Percentiles rank a stretch among this genome's conserved stretches.
phyloP scores from a whole-genome alignment of 371 early-diverging fungal genomes.

The Neoconidiobolus thromboides region DNA sequence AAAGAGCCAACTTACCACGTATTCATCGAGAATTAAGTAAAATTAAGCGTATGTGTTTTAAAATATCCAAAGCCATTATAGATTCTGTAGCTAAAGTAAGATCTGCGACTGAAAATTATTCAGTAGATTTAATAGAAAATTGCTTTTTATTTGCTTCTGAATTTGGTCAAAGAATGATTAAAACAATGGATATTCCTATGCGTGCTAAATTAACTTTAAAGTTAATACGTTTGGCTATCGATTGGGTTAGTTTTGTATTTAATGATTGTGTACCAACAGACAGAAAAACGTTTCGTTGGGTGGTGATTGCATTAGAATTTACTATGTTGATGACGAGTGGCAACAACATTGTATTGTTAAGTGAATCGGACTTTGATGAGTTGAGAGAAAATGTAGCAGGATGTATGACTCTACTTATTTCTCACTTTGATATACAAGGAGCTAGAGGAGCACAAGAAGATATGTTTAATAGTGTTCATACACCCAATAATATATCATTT shows the following conservation, averaged over 20 bases:
- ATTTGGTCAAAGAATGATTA: conserved; percentile 43
- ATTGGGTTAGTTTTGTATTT: conserved; percentile 67
- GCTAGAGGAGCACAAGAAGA: conserved; percentile 21
- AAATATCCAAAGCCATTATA: conserved; percentile 30
- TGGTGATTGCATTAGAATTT: conserved; percentile 65
- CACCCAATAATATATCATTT: neutral
- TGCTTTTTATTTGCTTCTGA: conserved; percentile 67
- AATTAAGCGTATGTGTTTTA: conserved; percentile 35
- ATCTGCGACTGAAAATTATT: conserved; percentile 23
- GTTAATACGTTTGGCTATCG: conserved; percentile 48
- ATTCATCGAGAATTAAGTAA: conserved; percentile 36
- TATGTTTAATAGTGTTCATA: too few relatives aligned
- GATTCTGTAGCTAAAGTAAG: conserved; percentile 31
- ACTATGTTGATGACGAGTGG: conserved; percentile 58
- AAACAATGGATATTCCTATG: conserved; percentile 33
- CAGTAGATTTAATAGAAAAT: conserved; percentile 47
- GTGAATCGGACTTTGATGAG: conserved; percentile 43
- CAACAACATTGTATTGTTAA: conserved; percentile 41
- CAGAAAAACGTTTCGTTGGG: conserved; percentile 74
- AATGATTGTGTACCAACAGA: conserved; percentile 51
- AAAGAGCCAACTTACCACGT: conserved; percentile 31
- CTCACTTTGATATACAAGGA: conserved; percentile 58
- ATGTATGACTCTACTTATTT: conserved; percentile 60
- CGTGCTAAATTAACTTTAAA: conserved; percentile 33
- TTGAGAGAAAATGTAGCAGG: conserved; percentile 50